Evolutionary conservation across 2,329 filamentous ascomycete genomes (phyloP), one percentile per base, ranked within the genome.

Genomic region (Thielaviopsis punctulata): DNA sequence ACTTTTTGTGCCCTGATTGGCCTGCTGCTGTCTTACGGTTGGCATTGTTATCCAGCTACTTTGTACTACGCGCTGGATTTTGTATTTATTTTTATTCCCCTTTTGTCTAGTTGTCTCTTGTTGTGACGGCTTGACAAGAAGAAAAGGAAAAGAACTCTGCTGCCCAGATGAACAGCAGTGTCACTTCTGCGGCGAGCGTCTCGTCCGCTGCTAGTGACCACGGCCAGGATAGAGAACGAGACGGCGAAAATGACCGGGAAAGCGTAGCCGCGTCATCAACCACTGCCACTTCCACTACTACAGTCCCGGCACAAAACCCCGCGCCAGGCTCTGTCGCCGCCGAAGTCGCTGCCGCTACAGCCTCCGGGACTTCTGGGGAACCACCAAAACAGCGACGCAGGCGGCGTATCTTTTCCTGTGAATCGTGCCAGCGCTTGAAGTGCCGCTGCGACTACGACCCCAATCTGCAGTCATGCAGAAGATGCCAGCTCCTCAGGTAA

Each of bases 391-490:
- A 51, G n/a, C 48, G 52, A 19, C 44, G 52, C 8, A 23, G 52
- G 19, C 48, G 52, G 13, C 30, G 52, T 2, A 54, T 54, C 22
- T 54, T 54, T 27, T 51, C 48, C n/a, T 54, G 52, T 21, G 52
- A 54, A 43, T 54, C 52, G 13, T 54, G 52, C 18, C 52, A 54
- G 39, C 48, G 52, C 8, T 45, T 54, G 5, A 54, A 54, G 30
- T 54, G 52, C 36, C 48, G 52, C 4, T 54, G 52, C 23, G 52
- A 54, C 44, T 54, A 54, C 36, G 52, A 54, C 24, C 23, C 52
- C 6, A 49, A 47, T 19, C 21, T 54, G 6, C 52, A 54, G 24
- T 51, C 53, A 13, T 55, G 53, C 49, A 50, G 53, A 12, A 36
- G 49, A 36, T 52, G 53, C 25, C 53, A 55, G 48, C 49, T 52